phyloP scores from a whole-genome alignment of 306 rosid species.

The Gastrolobium bilobum region DNA sequence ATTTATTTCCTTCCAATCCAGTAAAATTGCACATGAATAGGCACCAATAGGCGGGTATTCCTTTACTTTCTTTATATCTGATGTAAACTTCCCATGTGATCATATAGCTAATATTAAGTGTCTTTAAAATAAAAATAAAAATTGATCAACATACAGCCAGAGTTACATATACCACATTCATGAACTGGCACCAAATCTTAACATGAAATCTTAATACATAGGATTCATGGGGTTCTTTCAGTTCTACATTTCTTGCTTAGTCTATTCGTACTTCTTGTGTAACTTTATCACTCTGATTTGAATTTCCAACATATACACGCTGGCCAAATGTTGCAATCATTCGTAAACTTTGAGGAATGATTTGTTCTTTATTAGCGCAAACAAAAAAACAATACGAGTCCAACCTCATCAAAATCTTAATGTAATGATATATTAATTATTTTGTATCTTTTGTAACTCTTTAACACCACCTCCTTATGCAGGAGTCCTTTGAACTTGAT shows the following conservation, averaged over 20 bases:
- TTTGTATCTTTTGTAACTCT: too few relatives aligned
- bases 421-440: too few relatives aligned
- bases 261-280: too few relatives aligned
- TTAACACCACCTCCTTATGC: too few relatives aligned
- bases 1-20: slow-evolving; percentile 20
- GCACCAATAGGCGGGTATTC: background rate
- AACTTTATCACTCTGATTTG: too few relatives aligned
- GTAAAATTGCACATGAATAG: slow-evolving; percentile 22
- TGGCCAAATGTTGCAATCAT: slow-evolving; percentile 17
- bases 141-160: background rate
- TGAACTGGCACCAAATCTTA: too few relatives aligned
- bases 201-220: too few relatives aligned
- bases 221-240: too few relatives aligned
- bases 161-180: too few relatives aligned
- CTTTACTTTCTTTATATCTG: slow-evolving; percentile 16
- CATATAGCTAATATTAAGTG: background rate
- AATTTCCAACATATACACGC: background rate
- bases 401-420: background rate
- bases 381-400: background rate
- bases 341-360: background rate
- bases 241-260: too few relatives aligned
- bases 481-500: too few relatives aligned
- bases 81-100: slow-evolving; percentile 10
- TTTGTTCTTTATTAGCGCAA: background rate
- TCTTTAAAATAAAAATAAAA: background rate